phyloP scores from a whole-genome alignment of 257 asterid species.

The Capsicum rhomboideum region DNA sequence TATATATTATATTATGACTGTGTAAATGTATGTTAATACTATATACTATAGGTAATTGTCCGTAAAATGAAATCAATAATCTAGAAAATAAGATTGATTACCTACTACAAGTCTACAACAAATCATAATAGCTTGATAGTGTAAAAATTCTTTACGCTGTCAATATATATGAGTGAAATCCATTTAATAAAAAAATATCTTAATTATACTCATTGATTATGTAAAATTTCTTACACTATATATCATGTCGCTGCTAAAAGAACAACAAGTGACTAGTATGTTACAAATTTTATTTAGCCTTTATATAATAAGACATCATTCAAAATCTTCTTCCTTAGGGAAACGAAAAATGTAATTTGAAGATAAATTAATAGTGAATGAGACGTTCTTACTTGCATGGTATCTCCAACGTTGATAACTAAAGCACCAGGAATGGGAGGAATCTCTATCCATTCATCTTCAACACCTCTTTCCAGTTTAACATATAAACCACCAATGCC shows the following conservation, averaged over 20 bases:
- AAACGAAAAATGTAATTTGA: too few relatives aligned
- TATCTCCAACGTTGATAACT: conserved; percentile 29
- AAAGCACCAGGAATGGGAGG: conserved; percentile 30
- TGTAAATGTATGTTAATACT: too few relatives aligned
- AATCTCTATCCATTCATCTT: conserved; percentile 29
- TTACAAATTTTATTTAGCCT: too few relatives aligned
- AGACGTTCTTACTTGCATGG: conserved; percentile 19
- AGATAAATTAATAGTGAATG: not conserved
- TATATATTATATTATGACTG: not conserved
- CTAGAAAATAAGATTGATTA: not conserved
- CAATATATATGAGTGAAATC: not conserved
- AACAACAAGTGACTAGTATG: too few relatives aligned
- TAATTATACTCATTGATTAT: not conserved
- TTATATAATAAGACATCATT: too few relatives aligned
- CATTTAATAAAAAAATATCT: not conserved
- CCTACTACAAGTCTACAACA: not conserved
- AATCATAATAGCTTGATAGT: not conserved
- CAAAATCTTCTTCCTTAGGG: too few relatives aligned
- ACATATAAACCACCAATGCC: conserved; percentile 38
- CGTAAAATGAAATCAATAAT: not conserved
- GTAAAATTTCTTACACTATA: too few relatives aligned
- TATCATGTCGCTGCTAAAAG: too few relatives aligned
- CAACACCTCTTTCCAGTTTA: conserved; percentile 13
- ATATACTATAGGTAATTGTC: not conserved
- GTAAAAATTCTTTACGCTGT: not conserved